Conservation (phyloP, 495 filamentous ascomycete genomes). For the Immersiella caudata region DNA sequence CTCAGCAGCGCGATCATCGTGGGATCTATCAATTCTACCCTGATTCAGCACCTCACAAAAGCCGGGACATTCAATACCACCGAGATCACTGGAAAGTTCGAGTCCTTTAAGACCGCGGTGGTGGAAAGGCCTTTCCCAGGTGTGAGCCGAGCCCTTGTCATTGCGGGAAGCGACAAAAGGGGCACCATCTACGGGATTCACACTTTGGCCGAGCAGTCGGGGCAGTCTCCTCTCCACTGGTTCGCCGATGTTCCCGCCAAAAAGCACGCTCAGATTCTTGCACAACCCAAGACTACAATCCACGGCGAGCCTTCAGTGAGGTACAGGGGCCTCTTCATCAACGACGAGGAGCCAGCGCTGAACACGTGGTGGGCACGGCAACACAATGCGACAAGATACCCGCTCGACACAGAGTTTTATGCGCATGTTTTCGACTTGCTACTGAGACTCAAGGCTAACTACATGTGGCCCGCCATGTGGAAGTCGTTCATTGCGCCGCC, state of each 20-base stretch:
- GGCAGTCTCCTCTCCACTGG: constrained; percentile 55
- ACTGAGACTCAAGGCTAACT: constrained; percentile 63
- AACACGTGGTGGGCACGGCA: constrained; percentile 32
- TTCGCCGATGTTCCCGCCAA: constrained; percentile 62
- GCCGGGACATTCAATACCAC: constrained; percentile 51
- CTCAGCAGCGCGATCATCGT: constrained; percentile 54
- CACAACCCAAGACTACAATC: constrained; percentile 47
- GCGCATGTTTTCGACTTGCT: constrained; percentile 64
- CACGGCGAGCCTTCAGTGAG: constrained; percentile 62
- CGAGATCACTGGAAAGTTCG: constrained; percentile 59
- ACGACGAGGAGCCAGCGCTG: constrained; percentile 65
- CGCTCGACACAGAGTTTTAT: constrained; percentile 63
- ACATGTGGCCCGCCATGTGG: constrained; percentile 70
- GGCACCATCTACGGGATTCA: constrained; percentile 66
- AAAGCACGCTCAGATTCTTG: constrained; percentile 54
- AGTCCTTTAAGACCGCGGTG: constrained; percentile 58
- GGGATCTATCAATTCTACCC: constrained; percentile 58
- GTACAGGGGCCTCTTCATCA: constrained; percentile 70
- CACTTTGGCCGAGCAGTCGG: constrained; percentile 64
- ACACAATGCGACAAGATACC: constrained; percentile 31
- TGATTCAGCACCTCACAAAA: constrained; percentile 45
- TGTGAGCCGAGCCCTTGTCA: constrained; percentile 55
- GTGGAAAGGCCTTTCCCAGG: constrained; percentile 54
- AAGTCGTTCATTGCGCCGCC: constrained; percentile 40
- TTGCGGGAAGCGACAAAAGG: constrained; percentile 62